phyloP scores from a whole-genome alignment of 129 eudicot species.

The Scalesia atractyloides region DNA sequence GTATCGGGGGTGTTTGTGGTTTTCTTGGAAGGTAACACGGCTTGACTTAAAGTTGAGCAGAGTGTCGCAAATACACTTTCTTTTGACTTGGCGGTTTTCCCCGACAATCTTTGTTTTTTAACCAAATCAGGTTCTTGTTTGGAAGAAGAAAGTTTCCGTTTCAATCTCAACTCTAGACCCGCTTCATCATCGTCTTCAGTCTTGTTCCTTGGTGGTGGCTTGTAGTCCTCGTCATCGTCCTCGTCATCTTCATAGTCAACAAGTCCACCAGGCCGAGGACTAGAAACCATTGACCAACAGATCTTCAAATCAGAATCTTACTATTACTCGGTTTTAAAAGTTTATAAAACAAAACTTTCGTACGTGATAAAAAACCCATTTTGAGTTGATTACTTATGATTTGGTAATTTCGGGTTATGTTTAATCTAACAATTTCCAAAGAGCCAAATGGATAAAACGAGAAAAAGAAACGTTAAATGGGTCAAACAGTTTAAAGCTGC shows the following conservation, averaged over 20 bases:
- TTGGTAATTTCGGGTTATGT: not conserved
- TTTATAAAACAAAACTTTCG: not conserved
- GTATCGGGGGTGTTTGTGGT: constrained; percentile 31
- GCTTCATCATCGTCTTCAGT: constrained; percentile 68
- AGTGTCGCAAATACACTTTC: constrained; percentile 70
- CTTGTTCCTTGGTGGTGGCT: constrained; percentile 74
- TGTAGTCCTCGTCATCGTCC: constrained; percentile 86
- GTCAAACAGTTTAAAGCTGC: no score
- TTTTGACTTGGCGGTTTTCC: constrained; percentile 56
- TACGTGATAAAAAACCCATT: not conserved
- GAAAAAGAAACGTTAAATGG: not conserved
- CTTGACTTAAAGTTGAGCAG: constrained; percentile 70
- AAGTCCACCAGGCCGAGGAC: constrained; percentile 66
- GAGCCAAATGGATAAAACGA: not conserved
- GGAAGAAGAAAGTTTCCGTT: constrained; percentile 52
- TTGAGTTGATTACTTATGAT: not conserved
- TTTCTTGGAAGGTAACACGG: constrained; percentile 60
- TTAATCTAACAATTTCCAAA: not conserved
- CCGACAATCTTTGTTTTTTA: constrained; percentile 48
- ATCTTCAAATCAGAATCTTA: not conserved
- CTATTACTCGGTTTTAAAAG: not conserved
- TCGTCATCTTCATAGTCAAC: constrained; percentile 90
- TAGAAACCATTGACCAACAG: not conserved
- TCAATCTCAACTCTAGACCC: constrained; percentile 50
- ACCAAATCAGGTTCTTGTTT: constrained; percentile 55